Evolutionary conservation across 1,139 yeast genomes (phyloP).

Genomic region (Wickerhamomyces sp.): DNA sequence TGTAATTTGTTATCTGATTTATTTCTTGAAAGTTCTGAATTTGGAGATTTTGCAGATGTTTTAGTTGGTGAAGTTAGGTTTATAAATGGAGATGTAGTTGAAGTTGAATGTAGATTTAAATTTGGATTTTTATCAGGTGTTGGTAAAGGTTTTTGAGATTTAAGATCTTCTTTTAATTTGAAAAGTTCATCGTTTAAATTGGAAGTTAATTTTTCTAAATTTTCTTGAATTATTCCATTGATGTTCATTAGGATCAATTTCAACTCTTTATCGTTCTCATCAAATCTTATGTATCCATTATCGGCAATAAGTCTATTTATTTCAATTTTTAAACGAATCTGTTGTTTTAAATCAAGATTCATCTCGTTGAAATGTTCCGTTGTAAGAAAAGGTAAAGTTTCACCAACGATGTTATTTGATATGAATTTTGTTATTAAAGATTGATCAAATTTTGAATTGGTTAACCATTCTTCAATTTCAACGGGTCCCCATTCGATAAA

Average conservation of each 20-base stretch:
- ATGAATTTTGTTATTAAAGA: slow-evolving; percentile 29
- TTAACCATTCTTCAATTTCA: slow-evolving; percentile 21
- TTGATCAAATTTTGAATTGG: slow-evolving; percentile 11
- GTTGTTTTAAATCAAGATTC: slow-evolving; percentile 39
- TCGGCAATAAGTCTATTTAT: slow-evolving; percentile 38
- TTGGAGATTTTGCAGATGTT: slow-evolving; percentile 7
- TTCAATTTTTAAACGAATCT: slow-evolving; percentile 45
- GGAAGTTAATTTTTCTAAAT: slow-evolving; percentile 32
- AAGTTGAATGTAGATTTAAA: too few relatives aligned
- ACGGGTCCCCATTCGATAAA: slow-evolving; percentile 18
- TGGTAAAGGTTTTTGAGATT: slow-evolving; percentile 21
- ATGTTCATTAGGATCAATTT: slow-evolving; percentile 30
- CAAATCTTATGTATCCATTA: slow-evolving; percentile 22
- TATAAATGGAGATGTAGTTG: slow-evolving; percentile 22
- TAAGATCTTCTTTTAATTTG: slow-evolving; percentile 25
- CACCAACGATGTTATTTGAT: slow-evolving; percentile 59
- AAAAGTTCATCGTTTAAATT: slow-evolving; percentile 18
- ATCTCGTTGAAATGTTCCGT: slow-evolving; percentile 58
- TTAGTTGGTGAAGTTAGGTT: slow-evolving; percentile 34
- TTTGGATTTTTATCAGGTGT: slow-evolving; percentile 18
- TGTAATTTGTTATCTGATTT: slow-evolving; percentile 4
- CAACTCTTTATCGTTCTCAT: slow-evolving; percentile 26
- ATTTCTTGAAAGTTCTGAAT: slow-evolving; percentile 10
- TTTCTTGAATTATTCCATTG: slow-evolving; percentile 27
- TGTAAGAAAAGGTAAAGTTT: slow-evolving; percentile 51